Base-by-base conservation (phyloP, 257 asterid genomes). In the Handroanthus guayacan region DNA sequence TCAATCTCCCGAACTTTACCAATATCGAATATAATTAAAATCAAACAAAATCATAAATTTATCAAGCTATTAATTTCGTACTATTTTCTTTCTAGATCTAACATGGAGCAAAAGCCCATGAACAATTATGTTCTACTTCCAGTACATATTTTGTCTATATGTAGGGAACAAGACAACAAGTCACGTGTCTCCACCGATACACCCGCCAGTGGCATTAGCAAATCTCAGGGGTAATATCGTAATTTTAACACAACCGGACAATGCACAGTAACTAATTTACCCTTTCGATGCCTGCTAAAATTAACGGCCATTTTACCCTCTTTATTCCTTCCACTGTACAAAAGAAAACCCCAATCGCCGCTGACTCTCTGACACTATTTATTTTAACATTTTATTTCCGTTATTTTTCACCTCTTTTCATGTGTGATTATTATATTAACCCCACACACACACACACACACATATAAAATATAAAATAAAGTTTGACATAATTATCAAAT, bases 71-170 rank as follows among this genome's bases (percentile, higher is more conserved):
- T 25, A 25, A 25, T 25, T 25, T 25, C 1, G 31, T 25, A 25
- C 31, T 25, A 25, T 25, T 25, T 25, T 25, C 52, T 38, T 73
- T 31, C 34, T 68, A 50, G 83, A 79, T 75, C 72, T 68, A 61
- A 41, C 9, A 31, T 2, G 16, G 11, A 48, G 34, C 16, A 64
- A 75, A 69, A 62, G 62, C 37, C 63, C 83, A 68, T 62, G 12
- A 60, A 75, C 70, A 34, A 45, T 52, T 43, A 80, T 62, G 64
- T 75, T 31, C 20, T 72, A 72, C 7, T 18, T 45, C 55, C 57
- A 56, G 58, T 52, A 51, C 67, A 64, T 31, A 34, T 14, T 79
- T 75, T 80, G 83, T 75, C 74, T n/a, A 38, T 75, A 62, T 80
- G 5, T 5, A 38, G 77, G 75, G 64, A 51, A 54, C 45, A 57